Evolutionary conservation across 805 yeast genomes (phyloP), one percentile per base, ranked within the genome.

Genomic region (Nakazawaea ernobii): DNA sequence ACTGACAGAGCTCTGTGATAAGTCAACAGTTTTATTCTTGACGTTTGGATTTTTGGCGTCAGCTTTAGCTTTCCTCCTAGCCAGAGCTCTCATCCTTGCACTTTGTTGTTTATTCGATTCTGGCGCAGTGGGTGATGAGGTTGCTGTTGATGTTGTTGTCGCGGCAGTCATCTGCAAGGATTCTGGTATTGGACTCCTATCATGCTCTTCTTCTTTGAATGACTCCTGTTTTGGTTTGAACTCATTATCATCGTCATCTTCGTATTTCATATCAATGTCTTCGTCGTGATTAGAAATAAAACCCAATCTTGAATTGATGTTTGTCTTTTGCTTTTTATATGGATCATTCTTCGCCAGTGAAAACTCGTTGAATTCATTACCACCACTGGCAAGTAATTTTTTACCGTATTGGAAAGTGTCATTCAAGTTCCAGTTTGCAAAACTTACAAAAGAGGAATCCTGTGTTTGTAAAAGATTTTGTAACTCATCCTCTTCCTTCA

Each of bases 61-160:
- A 45, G 79, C 82, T 60, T 86, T 88, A 4, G 95, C 94, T 59
- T 84, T 82, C 58, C 98, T 77, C 57, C 86, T 85, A n/a, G 96
- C 96, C 87, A 92, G 80, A 1, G 97, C 98, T 52, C 88, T 78
- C 73, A 90, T 77, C 62, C 97, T 79, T 0, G 95, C 91, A 43
- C 85, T 82, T 36, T 71, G 77, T 33, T 57, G 53, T 5, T 53
- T 52, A 15, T 32, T 20, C 3, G 14, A 32, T 11, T 44, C 51
- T 45, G 32, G 17, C n/a, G n/a, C 13, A 27, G 41, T 6, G 27
- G 35, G 20, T 14, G 33, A 35, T 42, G 28, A 39, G 43, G 45
- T 32, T 20, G 20, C 11, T 35, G 41, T 9, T 39, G 35, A 17
- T 14, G 33, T 40, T 42, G 28, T 35, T 43, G 45, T 32, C 49